Conservation (phyloP, 176 grass and related monocot species). For the Dendrocalamus sinicus region DNA sequence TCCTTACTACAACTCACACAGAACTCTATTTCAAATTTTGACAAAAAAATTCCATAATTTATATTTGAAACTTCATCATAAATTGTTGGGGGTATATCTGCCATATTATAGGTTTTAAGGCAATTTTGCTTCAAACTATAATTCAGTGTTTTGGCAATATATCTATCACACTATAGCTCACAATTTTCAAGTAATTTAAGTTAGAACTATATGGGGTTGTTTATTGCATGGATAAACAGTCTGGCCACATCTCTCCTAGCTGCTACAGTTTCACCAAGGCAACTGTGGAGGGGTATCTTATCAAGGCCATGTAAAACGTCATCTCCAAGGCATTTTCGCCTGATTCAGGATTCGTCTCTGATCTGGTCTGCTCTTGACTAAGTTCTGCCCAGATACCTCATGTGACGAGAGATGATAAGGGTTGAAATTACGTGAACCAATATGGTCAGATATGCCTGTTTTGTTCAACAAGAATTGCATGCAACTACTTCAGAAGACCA, state of each 20-base stretch:
- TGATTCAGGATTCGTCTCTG: neutral
- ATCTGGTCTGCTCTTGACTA: neutral
- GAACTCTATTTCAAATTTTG: too few species aligned
- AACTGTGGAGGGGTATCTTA: neutral
- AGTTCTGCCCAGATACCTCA: neutral
- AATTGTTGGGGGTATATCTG: neutral
- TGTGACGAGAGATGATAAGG: conserved; percentile 1
- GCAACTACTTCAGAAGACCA: neutral
- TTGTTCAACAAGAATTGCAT: neutral
- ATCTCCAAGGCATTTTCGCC: neutral
- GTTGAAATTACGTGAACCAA: neutral
- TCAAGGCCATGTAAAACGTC: neutral
- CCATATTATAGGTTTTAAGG: neutral
- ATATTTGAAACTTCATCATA: too few species aligned
- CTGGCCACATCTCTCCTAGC: neutral
- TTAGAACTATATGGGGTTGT: neutral
- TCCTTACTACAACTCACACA: too few species aligned
- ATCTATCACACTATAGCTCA: neutral
- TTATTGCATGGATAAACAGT: neutral
- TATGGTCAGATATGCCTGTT: neutral
- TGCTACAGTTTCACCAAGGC: neutral
- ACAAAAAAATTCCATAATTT: too few species aligned
- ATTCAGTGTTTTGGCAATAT: neutral
- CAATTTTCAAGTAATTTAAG: neutral
- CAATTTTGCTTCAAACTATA: neutral